Evolutionary conservation across 768 basidiomycete species (phyloP), one percentile per base, ranked within the genome.

Genomic region (Pisolithus albus): DNA sequence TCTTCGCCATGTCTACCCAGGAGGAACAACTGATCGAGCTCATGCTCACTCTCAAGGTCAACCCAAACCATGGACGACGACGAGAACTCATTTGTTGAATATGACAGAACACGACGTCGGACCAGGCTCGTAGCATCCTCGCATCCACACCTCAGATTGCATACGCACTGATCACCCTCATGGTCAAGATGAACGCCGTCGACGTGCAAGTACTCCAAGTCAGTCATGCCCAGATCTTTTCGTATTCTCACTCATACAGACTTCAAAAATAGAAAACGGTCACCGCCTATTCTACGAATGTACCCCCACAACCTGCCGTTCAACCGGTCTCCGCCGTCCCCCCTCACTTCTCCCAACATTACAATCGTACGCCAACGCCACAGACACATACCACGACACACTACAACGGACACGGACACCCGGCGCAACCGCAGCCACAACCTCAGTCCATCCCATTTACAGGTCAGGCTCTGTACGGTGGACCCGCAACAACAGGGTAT

Each of bases 121-220:
- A 77, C 23, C 81, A 85, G 26, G 86, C 86, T 2, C 74, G 78
- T 18, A 72, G 74, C 30, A 86, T 90, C 59, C 72, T 90, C 40
- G 84, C 84, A 56, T 73, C 75, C 15, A 84, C 86, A 54, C 87
- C 87, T 0, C 81, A 82, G 48, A 87, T 90, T 51, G 81, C 86
- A 0, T 88, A 87, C 64, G 85, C 84, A 2, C 71, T 90, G 0
- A 85, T 90, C 52, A 76, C 77, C 0, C 77, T 88, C 36, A 87
- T 89, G 85, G 86, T 88, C 19, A 80, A 79, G 51, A 80, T 89
- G 70, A 82, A 84, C 51, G 84, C 84, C 0, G 75, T 89, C 37
- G 81, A 88, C 46, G 73, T 86, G 45, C 82, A 88, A 42, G 85
- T 88, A 7, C 80, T 88, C 56, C 85, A 88, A 73, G 87, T 87